These are phyloP conservation scores for Sporobolomyces roseus DNA, from an alignment of 768 basidiomycete genomes.

Conservation along the genomic window DNA sequence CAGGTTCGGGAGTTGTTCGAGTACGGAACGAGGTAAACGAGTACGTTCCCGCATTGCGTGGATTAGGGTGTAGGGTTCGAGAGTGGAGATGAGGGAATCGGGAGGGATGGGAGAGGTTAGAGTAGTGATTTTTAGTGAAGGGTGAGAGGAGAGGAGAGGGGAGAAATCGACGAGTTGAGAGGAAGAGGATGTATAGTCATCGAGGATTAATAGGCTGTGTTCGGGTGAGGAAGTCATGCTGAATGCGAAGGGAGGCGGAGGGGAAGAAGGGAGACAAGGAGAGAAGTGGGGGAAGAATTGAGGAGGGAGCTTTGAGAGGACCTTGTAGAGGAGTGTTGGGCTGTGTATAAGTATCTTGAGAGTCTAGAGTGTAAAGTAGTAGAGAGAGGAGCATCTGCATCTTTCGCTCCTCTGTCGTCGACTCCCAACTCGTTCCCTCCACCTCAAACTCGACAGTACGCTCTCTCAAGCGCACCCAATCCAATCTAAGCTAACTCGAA, in stretches of 20 bases:
- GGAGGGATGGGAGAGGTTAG: constrained; percentile 55
- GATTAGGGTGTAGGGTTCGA: constrained; percentile 58
- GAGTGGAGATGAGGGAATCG: constrained; percentile 55
- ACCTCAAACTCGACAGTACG: background rate
- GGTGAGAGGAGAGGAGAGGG: constrained; percentile 40
- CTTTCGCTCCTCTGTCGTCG: too few relatives aligned
- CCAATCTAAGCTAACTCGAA: background rate
- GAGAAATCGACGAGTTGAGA: constrained; percentile 60
- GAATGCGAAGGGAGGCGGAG: background rate
- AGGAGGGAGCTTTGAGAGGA: background rate
- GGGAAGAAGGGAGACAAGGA: background rate
- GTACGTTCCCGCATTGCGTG: constrained; percentile 68
- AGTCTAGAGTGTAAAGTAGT: background rate
- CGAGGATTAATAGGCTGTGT: constrained; percentile 53
- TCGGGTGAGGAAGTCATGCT: background rate
- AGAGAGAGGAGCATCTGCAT: background rate
- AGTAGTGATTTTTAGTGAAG: constrained; percentile 40
- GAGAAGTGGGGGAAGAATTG: background rate
- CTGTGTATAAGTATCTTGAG: too few relatives aligned
- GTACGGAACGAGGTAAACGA: constrained; percentile 55
- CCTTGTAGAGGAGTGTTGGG: background rate
- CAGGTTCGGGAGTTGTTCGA: constrained; percentile 58
- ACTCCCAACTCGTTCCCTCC: too few relatives aligned
- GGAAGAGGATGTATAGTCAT: constrained; percentile 61
- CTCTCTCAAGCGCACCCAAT: too few relatives aligned